phyloP scores from a whole-genome alignment of 2,329 filamentous ascomycete species.

The Aspergillus sp. region DNA sequence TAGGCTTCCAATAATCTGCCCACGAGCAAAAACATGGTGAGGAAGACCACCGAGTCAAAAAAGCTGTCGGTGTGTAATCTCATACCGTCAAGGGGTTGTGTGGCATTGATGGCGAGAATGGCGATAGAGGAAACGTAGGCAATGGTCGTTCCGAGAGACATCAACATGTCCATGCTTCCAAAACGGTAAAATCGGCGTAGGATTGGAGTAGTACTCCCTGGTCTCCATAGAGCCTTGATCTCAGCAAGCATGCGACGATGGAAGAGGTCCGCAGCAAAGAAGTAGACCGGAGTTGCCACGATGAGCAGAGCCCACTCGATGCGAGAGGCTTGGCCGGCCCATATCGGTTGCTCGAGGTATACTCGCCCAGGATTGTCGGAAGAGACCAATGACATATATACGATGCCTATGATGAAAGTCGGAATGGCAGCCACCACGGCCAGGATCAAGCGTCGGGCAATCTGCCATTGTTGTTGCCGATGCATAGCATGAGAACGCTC shows the following conservation, averaged over 20 bases:
- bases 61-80: conserved; percentile 63
- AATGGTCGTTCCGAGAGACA: conserved; percentile 83
- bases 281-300: conserved; percentile 81
- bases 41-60: conserved; percentile 89
- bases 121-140: conserved; percentile 82
- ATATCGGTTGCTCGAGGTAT: conserved; percentile 70
- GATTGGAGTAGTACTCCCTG: conserved; percentile 69
- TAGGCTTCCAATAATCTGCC: conserved; percentile 68
- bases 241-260: conserved; percentile 78
- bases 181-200: conserved; percentile 82
- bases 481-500: conserved; percentile 75
- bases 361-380: conserved; percentile 56
- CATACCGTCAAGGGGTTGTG: conserved; percentile 32
- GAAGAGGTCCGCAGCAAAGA: conserved; percentile 82
- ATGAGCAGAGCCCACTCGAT: conserved; percentile 78
- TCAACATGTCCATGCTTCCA: conserved; percentile 93
- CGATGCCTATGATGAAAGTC: conserved; percentile 81
- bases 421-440: conserved; percentile 72
- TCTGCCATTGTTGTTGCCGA: conserved; percentile 64
- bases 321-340: conserved; percentile 68
- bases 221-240: conserved; percentile 73
- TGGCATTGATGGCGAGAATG: conserved; percentile 65
- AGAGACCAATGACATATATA: conserved; percentile 82
- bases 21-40: conserved; percentile 81
- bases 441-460: conserved; percentile 68